Conservation (phyloP, 2,329 filamentous ascomycete genomes). For the Ceratocystis destructans region DNA sequence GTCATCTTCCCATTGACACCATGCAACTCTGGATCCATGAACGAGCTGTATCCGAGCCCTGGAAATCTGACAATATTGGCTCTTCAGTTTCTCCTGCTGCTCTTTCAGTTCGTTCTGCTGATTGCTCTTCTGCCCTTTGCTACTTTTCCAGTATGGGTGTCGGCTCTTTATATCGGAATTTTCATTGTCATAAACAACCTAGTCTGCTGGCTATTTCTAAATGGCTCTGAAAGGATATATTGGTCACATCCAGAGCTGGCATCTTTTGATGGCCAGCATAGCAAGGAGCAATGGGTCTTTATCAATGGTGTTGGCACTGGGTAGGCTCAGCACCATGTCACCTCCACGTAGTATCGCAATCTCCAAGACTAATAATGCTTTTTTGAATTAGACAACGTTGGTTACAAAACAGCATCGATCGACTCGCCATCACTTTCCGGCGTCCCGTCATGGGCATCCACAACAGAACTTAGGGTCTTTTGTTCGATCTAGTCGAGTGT, state of each 20-base stretch:
- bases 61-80: slow-evolving; percentile 43
- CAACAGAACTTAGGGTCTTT: slow-evolving; percentile 57
- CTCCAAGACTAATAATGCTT: slow-evolving; percentile 19
- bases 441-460: slow-evolving; percentile 60
- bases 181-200: slow-evolving; percentile 39
- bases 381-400: slow-evolving; percentile 39
- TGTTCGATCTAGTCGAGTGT: slow-evolving; percentile 67
- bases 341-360: too few species aligned
- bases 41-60: slow-evolving; percentile 48
- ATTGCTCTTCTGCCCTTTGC: slow-evolving; percentile 38
- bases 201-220: slow-evolving; percentile 38
- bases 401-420: slow-evolving; percentile 57
- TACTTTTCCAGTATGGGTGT: slow-evolving; percentile 38
- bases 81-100: slow-evolving; percentile 43
- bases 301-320: slow-evolving; percentile 57
- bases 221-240: slow-evolving; percentile 37
- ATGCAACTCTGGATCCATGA: slow-evolving; percentile 38
- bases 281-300: slow-evolving; percentile 64
- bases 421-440: slow-evolving; percentile 57
- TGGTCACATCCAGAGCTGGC: slow-evolving; percentile 41
- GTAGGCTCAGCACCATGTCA: slow-evolving; percentile 28
- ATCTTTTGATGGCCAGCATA: slow-evolving; percentile 34
- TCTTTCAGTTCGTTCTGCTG: slow-evolving; percentile 50
- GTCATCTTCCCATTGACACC: slow-evolving; percentile 46
- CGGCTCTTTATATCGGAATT: slow-evolving; percentile 27